These are phyloP conservation scores for Mediolabrus comicus DNA, from an alignment of 108 stramenopile genomes.

Conservation along the genomic window DNA sequence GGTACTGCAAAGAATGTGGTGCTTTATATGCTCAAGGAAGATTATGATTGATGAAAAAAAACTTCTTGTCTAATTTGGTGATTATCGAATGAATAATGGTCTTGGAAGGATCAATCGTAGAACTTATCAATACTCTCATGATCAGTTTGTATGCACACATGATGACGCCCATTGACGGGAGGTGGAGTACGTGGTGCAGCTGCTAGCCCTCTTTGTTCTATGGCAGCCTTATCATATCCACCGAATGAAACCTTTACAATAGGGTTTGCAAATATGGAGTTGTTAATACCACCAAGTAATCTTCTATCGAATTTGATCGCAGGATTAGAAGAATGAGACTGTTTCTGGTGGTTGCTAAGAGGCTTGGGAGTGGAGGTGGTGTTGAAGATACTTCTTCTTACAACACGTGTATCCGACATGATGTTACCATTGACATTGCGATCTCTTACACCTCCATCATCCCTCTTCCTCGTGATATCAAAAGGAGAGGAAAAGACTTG, in stretches of 20 bases:
- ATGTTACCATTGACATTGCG: slow-evolving; percentile 6
- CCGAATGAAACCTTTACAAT: not conserved
- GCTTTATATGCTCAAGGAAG: slow-evolving; percentile 50
- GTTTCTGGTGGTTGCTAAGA: not conserved
- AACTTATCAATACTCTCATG: not conserved
- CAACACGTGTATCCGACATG: slow-evolving; percentile 10
- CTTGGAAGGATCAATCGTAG: not conserved
- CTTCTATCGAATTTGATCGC: not conserved
- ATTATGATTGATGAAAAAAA: slow-evolving; percentile 2
- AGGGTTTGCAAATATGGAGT: not conserved
- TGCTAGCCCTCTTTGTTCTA: slow-evolving; percentile 5
- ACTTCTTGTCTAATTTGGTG: not conserved
- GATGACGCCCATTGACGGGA: not conserved
- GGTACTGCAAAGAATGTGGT: not conserved
- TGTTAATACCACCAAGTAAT: not conserved
- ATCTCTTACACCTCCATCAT: not conserved
- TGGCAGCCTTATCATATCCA: not conserved
- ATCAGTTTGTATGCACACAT: not conserved
- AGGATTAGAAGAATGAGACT: not conserved
- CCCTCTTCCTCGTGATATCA: not conserved
- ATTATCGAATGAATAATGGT: no score
- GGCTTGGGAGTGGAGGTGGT: not conserved
- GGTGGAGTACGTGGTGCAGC: not conserved
- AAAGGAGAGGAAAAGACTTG: slow-evolving; percentile 24
- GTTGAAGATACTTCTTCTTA: slow-evolving; percentile 1